Base-by-base conservation (phyloP, 2,329 filamentous ascomycete genomes). In the Bipolaris bicolor region DNA sequence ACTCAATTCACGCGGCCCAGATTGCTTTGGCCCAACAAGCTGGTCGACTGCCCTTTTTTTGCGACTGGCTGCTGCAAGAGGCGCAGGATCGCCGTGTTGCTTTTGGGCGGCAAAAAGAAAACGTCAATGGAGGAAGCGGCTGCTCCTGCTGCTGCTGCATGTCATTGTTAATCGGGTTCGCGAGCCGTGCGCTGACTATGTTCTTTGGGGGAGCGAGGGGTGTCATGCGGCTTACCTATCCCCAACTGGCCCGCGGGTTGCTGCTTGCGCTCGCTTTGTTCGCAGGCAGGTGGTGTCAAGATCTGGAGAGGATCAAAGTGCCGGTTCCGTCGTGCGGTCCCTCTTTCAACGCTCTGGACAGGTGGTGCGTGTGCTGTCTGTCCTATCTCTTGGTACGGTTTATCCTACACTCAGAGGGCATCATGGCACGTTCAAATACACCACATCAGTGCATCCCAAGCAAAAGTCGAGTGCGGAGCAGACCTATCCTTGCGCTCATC, bases 341-440 rank as follows among this genome's bases (percentile, higher is more conserved):
- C 52, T 66, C 62, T 64, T 64, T 66, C 60, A 68, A 67, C 58
- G 57, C 60, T 63, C 57, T 62, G 64, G 55, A 63, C 59, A 61
- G 36, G 46, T 52, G 49, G 58, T 66, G 56, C 58, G 58, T 58
- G 61, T 31, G 29, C 29, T 31, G 29, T 31, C 29, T 31, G 7
- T 31, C 29, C 29, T 31, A 31, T 31, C 10, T 31, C 29, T 13
- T 31, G 29, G 29, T 64, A 31, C 22, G 1, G 22, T 16, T 13
- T 31, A 26, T 1, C 9, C 7, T 7, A 31, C 3, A 31, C 11
- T 1, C 29, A 31, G 29, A 31, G 29, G 37, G 64, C 67, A 61
- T 64, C 70, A 67, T 63, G 67, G 70, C 65, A 66, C 62, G 61
- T 57, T 69, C 68, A 72, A 68, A 69, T 72, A 75, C 63, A 63